Base-by-base conservation (phyloP, 2,329 filamentous ascomycete species). In the Cadophora luteo-olivacea region DNA sequence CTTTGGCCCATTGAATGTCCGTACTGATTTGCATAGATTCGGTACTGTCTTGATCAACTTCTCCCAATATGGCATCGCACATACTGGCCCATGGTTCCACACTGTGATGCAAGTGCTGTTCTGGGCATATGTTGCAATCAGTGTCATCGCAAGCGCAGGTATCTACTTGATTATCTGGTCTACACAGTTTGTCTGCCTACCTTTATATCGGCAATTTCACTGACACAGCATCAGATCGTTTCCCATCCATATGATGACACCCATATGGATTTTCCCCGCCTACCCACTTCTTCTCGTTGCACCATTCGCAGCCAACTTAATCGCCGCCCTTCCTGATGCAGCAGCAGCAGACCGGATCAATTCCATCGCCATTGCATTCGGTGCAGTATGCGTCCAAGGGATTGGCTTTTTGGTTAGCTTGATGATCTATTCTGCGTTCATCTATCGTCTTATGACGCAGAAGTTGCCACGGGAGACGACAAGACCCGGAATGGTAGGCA, bases 371-470 rank as follows among this genome's bases (percentile, higher is more conserved):
- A 81, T 88, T 52, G 81, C 85, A 0, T 76, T 86, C 16, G 81
- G 82, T 12, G 84, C 84, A 8, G 74, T 86, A 25, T 81, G 84
- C 0, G 80, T 84, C 0, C 86, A 88, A 73, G 86, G 85, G 7
- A 85, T 84, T 1, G 86, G 85, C 0, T 87, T 85, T 69, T 79
- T 87, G 2, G 85, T 88, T 57, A 84, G 83, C 60, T 85, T 95
- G 68, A 94, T 94, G 90, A 92, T 97, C 32, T 94, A 93, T 70
- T 88, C 91, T 0, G 91, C 93, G 61, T 96, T 94, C 77, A 87
- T 97, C 61, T 96, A 96, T 77, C 88, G 93, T 36, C 84, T 97
- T 33, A 96, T 96, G 92, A 95, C 92, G 0, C 91, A 95, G 76
- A 96, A 96, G 75, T 83, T 97, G 0, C 93, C 93, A 0, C 85